Evolutionary conservation across 2,329 filamentous ascomycete genomes (phyloP).

Genomic region (Phoma sp.): DNA sequence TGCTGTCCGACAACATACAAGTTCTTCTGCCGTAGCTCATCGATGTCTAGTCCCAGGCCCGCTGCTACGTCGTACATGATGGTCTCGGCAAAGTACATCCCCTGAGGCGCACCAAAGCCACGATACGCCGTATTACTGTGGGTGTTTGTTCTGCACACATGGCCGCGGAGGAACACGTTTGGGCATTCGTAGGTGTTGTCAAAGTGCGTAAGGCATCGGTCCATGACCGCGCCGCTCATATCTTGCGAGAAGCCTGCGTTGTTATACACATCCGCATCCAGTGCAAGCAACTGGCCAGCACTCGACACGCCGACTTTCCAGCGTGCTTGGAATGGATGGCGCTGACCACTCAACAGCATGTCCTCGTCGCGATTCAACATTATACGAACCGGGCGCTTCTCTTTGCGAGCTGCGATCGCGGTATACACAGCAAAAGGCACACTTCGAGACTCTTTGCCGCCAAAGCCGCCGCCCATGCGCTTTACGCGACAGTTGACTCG

Average conservation of each 20-base stretch:
- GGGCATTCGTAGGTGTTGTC: constrained; percentile 90
- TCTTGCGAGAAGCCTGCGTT: constrained; percentile 82
- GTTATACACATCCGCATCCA: constrained; percentile 88
- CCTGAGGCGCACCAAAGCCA: constrained; percentile 93
- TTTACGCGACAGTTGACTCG: constrained; percentile 90
- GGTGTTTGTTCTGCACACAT: constrained; percentile 90
- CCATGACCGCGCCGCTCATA: constrained; percentile 76
- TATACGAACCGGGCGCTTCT: constrained; percentile 79
- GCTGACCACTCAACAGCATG: constrained; percentile 86
- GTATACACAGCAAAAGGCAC: constrained; percentile 82
- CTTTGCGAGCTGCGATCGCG: constrained; percentile 85
- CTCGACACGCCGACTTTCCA: constrained; percentile 95
- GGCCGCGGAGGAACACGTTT: constrained; percentile 81
- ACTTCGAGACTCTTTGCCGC: constrained; percentile 89
- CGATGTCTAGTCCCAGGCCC: constrained; percentile 80
- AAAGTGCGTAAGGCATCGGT: constrained; percentile 82
- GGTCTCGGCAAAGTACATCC: constrained; percentile 88
- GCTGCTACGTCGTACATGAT: constrained; percentile 91
- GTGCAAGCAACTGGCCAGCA: constrained; percentile 86
- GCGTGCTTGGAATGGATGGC: constrained; percentile 84
- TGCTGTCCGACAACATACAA: constrained; percentile 77
- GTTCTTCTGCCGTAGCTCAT: constrained; percentile 80
- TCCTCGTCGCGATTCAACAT: constrained; percentile 97
- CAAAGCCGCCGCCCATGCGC: constrained; percentile 89
- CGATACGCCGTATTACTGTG: constrained; percentile 96